Evolutionary conservation across 371 early-diverging fungal species (phyloP), one percentile per base, ranked within the genome.

Genomic region (Rhizopus arrhizus): DNA sequence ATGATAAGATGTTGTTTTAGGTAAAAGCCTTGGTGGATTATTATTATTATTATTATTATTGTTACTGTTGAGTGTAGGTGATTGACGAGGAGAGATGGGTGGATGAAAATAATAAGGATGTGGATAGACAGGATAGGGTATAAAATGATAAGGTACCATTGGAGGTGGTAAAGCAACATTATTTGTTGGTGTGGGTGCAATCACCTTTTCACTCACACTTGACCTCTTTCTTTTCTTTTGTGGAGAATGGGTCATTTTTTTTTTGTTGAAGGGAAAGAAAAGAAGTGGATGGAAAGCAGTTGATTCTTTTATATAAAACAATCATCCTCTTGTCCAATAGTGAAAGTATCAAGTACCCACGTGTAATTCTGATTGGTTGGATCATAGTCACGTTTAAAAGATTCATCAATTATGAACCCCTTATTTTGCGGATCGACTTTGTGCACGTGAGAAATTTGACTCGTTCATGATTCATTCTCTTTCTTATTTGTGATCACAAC

Each of bases 31-130:
- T 48, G 41, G 43, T 28, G 36, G 8, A 42, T 52, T 2, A 4
- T 49, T 12, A 6, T 34, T 41, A 16, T 16, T 28, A 0, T n/a
- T n/a, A 42, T 52, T 2, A 4, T 49, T 12, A 6, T 34, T 41
- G 29, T 16, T 28, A 0, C 61, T 42, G 10, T 63, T 3, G 10
- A 55, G 12, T 42, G 58, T 62, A 38, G 62, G 63, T 31, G 68
- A 60, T 61, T 61, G 41, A 48, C 61, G 61, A 15, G 69, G 64
- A 1, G 64, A 61, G 9, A 69, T 53, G 11, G 69, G 60, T 16
- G 64, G 61, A 33, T 57, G 41, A 34, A 69, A 31, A 47, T 54
- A 65, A 11, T 64, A 64, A 13, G 69, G 56, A 50, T 57, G 68
- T 42, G 50, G 57, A 56, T 67, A 62, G 3, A 60, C 58, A 32